Evolutionary conservation across 345 rosid species (phyloP).

Genomic region (Arabis alpina): DNA sequence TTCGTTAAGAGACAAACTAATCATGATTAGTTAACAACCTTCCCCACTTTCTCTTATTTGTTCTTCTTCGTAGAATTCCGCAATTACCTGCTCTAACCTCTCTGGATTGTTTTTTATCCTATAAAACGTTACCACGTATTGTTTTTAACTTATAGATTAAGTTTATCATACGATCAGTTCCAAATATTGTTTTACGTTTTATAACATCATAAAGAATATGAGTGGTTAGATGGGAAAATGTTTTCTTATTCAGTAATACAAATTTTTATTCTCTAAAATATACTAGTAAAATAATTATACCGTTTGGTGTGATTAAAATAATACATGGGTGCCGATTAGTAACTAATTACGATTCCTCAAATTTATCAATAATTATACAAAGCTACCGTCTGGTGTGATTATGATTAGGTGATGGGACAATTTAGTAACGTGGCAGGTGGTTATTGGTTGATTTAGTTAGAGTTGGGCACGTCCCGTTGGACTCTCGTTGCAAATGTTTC

Average conservation of each 20-base stretch:
- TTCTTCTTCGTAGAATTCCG: neutral
- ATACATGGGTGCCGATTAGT: conserved; percentile 19
- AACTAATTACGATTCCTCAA: conserved; percentile 6
- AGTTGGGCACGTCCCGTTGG: conserved; percentile 40
- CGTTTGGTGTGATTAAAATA: neutral
- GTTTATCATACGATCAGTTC: neutral
- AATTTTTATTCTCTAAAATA: no score
- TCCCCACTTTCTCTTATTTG: conserved; percentile 1
- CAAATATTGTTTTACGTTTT: neutral
- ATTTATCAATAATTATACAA: conserved; percentile 12
- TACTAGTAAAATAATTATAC: no score
- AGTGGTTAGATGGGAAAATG: neutral
- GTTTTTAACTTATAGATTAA: neutral
- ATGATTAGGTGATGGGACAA: conserved; percentile 39
- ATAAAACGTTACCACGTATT: neutral
- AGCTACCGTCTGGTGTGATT: conserved; percentile 36
- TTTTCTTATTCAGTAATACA: no score
- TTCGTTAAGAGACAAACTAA: neutral
- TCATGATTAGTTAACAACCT: conserved; percentile 25
- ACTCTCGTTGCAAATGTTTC: conserved; percentile 23
- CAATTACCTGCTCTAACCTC: conserved; percentile 12
- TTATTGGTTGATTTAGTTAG: conserved; percentile 28
- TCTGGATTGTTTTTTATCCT: neutral
- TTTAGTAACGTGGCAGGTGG: conserved; percentile 15
- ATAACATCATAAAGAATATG: neutral